phyloP scores from a whole-genome alignment of 768 basidiomycete genomes.

The Termitomyces bulborhizus region DNA sequence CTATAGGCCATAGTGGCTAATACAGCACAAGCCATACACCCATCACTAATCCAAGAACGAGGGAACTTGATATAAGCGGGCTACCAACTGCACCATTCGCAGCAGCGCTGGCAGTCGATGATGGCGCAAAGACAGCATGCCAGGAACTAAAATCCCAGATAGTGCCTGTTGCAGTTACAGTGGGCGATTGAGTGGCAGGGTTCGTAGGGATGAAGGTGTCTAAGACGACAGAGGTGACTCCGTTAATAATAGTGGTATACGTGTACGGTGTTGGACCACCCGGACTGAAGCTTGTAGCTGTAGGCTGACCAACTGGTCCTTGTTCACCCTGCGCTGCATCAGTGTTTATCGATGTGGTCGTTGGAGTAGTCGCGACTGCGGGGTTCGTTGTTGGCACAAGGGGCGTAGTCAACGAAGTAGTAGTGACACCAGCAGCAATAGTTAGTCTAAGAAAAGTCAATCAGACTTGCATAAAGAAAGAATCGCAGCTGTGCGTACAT shows the following conservation, averaged over 20 bases:
- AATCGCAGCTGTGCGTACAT: constrained; percentile 4
- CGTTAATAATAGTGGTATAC: constrained; percentile 42
- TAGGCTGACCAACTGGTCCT: constrained; percentile 57
- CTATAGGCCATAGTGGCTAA: not conserved
- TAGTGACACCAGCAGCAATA: constrained; percentile 4
- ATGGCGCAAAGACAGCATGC: constrained; percentile 22
- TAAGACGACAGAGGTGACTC: constrained; percentile 25
- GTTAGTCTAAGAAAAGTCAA: constrained; percentile 16
- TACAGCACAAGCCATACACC: constrained; percentile 3
- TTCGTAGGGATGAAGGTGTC: constrained; percentile 37
- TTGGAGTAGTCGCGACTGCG: constrained; percentile 11
- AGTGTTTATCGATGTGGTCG: constrained; percentile 17
- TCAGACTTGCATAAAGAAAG: not conserved
- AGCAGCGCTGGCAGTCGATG: constrained; percentile 7
- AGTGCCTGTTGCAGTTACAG: constrained; percentile 24
- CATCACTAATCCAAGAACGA: not conserved
- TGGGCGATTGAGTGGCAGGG: constrained; percentile 21
- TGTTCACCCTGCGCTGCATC: constrained; percentile 23
- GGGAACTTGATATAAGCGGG: not conserved
- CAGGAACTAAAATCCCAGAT: constrained; percentile 28
- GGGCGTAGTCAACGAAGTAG: constrained; percentile 4
- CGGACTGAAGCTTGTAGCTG: constrained; percentile 27
- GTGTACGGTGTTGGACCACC: constrained; percentile 43
- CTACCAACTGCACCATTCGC: not conserved
- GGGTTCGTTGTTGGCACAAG: constrained; percentile 5